Base-by-base conservation (phyloP, 768 basidiomycete species). In the Tubosaeta sp. region DNA sequence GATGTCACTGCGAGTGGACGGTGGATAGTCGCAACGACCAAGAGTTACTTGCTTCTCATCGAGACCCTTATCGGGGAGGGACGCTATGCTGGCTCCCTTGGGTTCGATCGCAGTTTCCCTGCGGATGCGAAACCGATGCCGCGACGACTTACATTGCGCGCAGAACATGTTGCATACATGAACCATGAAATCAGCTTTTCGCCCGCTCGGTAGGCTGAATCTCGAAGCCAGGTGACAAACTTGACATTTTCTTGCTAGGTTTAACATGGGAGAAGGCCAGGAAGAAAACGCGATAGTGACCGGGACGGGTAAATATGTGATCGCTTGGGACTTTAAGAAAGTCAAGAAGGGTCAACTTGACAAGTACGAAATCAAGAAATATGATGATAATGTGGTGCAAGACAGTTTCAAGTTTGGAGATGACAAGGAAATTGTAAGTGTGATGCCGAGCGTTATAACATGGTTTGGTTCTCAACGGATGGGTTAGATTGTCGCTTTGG, bases 341-440 rank as follows among this genome's bases (percentile, higher is more conserved):
- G 90, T 98, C 57, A 97, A 95, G 79, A 86, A 86, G 70, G 97
- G 97, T 49, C 80, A 82, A 46, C 76, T 88, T 39, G 91, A 93
- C 71, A 88, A 88, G 68, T 98, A 97, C 64, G 92, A 95, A 63
- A 95, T 98, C 75, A 94, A 95, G 80, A 87, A 87, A 74, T 97
- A 97, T 66, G 88, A 93, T 62, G 93, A 95, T 61, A 78, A 81
- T 43, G 94, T 98, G 52, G 94, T 98, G 0, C 95, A 97, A 58
- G 97, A 99, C 70, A 91, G 88, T 72, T 99, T 99, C 83, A 91
- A 87, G 72, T 98, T 95, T 65, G 95, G 94, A 13, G 91, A 95
- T 62, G 95, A 98, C 71, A 90, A 92, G 64, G 87, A 97, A 66
- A 97, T 99, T 65, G 92, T 93, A 61, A 64, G 89, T 34, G 16